Conservation (phyloP, 2,329 filamentous ascomycete genomes). For the Sclerotinia minor region DNA sequence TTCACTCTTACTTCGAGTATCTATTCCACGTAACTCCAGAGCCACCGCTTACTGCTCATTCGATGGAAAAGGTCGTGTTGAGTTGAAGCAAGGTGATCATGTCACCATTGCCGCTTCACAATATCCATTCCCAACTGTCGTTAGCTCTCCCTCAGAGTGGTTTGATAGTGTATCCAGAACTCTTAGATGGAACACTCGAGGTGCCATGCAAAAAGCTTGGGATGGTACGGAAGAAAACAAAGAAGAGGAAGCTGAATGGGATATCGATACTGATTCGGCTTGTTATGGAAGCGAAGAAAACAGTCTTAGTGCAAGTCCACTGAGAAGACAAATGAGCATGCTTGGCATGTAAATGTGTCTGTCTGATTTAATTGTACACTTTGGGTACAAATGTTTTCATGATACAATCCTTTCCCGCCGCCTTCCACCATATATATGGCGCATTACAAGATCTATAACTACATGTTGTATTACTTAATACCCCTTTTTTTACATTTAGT, state of each 20-base stretch:
- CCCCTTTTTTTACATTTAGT: background rate
- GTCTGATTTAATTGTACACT: background rate
- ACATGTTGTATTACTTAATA: constrained; percentile 2
- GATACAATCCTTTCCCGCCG: background rate
- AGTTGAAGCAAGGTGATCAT: constrained; percentile 89
- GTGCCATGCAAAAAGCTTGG: constrained; percentile 88
- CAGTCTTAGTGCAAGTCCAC: constrained; percentile 64
- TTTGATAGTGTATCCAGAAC: constrained; percentile 93
- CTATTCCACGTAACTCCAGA: constrained; percentile 79
- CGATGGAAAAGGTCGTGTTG: constrained; percentile 93
- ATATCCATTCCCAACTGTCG: constrained; percentile 96
- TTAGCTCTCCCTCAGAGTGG: constrained; percentile 88
- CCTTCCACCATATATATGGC: background rate
- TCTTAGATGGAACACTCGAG: constrained; percentile 90
- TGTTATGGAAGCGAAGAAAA: constrained; percentile 73
- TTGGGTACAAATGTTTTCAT: background rate
- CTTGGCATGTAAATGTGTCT: constrained; percentile 54
- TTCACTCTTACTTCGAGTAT: constrained; percentile 86
- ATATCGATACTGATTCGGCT: constrained; percentile 87
- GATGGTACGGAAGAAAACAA: constrained; percentile 49
- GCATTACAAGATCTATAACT: background rate
- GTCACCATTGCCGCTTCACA: constrained; percentile 95
- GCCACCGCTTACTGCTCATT: constrained; percentile 97
- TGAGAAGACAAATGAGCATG: constrained; percentile 72
- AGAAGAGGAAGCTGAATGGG: constrained; percentile 68